A percentile compares a stretch with the other conserved stretches of the same genome.
Conservation (phyloP, 345 rosid genomes). For the Carallia brachiata region DNA sequence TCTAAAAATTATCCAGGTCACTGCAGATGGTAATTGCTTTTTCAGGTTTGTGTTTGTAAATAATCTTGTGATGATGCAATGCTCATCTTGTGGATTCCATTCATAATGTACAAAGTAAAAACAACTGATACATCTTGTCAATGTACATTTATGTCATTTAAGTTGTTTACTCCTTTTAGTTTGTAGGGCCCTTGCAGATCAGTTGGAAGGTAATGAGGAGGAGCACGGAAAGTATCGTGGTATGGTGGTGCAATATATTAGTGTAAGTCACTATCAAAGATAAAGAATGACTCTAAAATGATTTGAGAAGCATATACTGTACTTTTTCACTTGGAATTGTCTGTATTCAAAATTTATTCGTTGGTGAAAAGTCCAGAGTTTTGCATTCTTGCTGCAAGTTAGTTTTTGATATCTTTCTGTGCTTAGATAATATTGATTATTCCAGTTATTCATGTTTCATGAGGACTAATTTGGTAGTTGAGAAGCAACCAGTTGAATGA, state of each 20-base stretch:
- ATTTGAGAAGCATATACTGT: neutral
- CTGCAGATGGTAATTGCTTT: slow-evolving; percentile 93
- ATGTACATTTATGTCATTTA: neutral
- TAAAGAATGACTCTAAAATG: neutral
- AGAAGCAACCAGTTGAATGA: slow-evolving; percentile 1
- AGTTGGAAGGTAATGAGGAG: slow-evolving; percentile 81
- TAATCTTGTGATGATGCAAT: neutral
- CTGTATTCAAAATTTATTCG: neutral
- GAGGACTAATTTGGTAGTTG: slow-evolving; percentile 1
- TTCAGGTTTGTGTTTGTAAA: slow-evolving; percentile 67
- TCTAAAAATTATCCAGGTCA: slow-evolving; percentile 67
- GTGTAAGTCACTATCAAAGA: slow-evolving; percentile 35
- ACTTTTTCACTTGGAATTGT: neutral
- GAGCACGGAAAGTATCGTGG: slow-evolving; percentile 70
- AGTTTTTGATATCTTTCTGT: slow-evolving; percentile 7
- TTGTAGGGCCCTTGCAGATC: slow-evolving; percentile 85
- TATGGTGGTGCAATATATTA: slow-evolving; percentile 68
- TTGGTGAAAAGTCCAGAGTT: neutral
- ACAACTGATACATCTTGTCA: neutral
- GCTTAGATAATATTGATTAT: slow-evolving; percentile 1
- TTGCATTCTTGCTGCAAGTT: neutral
- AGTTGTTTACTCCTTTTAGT: slow-evolving; percentile 34
- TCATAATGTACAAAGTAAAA: neutral
- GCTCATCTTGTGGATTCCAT: neutral
- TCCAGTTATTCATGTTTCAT: neutral